These are phyloP conservation scores for Phoma herbarum DNA, from an alignment of 2,329 filamentous ascomycete species.

Conservation along the genomic window DNA sequence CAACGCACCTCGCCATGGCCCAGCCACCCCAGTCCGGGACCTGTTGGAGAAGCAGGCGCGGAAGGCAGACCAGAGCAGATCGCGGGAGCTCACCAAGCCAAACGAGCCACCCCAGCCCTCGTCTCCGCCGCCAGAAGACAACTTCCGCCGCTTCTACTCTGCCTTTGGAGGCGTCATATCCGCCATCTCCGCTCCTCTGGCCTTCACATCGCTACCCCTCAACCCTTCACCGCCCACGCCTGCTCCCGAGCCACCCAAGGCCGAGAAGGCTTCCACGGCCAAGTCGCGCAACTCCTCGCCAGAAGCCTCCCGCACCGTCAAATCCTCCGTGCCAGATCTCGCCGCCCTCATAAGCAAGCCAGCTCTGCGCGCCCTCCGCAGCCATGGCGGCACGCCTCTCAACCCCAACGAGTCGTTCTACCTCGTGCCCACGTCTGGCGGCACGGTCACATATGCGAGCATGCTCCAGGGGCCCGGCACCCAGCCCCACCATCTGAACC, in stretches of 20 bases:
- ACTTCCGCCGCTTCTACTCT: slow-evolving; percentile 90
- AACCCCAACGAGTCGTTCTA: slow-evolving; percentile 71
- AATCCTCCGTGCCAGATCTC: slow-evolving; percentile 74
- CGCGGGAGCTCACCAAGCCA: slow-evolving; percentile 28
- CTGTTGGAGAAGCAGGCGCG: slow-evolving; percentile 45
- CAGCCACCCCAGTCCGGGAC: slow-evolving; percentile 43
- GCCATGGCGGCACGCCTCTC: slow-evolving; percentile 65
- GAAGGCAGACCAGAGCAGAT: slow-evolving; percentile 33
- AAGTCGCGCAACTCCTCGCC: slow-evolving; percentile 39
- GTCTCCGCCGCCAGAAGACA: slow-evolving; percentile 67
- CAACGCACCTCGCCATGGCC: slow-evolving; percentile 63
- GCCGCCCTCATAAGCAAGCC: slow-evolving; percentile 85
- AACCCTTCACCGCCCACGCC: slow-evolving; percentile 41
- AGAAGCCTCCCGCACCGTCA: slow-evolving; percentile 43
- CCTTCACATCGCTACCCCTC: slow-evolving; percentile 90
- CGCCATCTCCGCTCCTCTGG: slow-evolving; percentile 85
- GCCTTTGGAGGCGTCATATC: slow-evolving; percentile 91
- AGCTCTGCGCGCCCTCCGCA: slow-evolving; percentile 78
- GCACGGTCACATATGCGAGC: slow-evolving; percentile 90
- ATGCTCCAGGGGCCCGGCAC: slow-evolving; percentile 66
- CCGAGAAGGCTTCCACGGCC: slow-evolving; percentile 34
- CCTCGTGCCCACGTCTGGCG: slow-evolving; percentile 89
- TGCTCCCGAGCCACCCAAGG: slow-evolving; percentile 37
- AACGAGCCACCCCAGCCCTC: slow-evolving; percentile 25
- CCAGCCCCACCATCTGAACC: slow-evolving; percentile 48